Conservation (phyloP, 2,329 filamentous ascomycete genomes). For the Colletotrichum sidae region DNA sequence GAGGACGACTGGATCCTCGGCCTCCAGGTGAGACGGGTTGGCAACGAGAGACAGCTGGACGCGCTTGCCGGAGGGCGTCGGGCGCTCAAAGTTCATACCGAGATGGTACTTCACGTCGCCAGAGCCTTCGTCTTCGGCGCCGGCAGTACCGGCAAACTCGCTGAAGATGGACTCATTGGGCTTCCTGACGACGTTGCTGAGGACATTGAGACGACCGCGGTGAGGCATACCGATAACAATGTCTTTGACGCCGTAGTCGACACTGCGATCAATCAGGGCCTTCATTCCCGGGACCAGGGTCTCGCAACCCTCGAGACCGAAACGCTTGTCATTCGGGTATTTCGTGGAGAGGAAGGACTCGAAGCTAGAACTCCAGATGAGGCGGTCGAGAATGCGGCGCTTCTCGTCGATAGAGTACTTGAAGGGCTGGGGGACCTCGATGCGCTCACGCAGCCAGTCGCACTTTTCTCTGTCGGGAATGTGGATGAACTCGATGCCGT, state of each 20-base stretch:
- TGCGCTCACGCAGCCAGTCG: constrained; percentile 95
- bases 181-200: constrained; percentile 98
- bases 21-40: constrained; percentile 98
- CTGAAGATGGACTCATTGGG: constrained; percentile 99
- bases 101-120: constrained; percentile 99
- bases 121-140: constrained; percentile 93
- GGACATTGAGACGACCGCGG: constrained; percentile 96
- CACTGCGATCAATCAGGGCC: constrained; percentile 96
- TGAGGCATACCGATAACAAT: constrained; percentile 99
- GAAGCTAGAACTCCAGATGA: constrained; percentile 99
- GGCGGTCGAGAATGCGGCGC: constrained; percentile 93
- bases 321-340: constrained; percentile 99
- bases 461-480: constrained; percentile 97
- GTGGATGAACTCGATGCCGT: constrained; percentile 98
- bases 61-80: constrained; percentile 97
- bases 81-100: constrained; percentile 99
- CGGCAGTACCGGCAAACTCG: constrained; percentile 90
- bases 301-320: constrained; percentile 97
- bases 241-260: constrained; percentile 98
- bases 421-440: constrained; percentile 94
- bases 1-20: constrained; percentile 96
- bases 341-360: constrained; percentile 96
- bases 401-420: constrained; percentile 99
- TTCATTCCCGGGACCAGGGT: constrained; percentile 99
- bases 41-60: constrained; percentile 99